A percentile compares a stretch with the other conserved stretches of the same genome.
phyloP scores from a whole-genome alignment of 306 rosid species.

The Neltuma alba region DNA sequence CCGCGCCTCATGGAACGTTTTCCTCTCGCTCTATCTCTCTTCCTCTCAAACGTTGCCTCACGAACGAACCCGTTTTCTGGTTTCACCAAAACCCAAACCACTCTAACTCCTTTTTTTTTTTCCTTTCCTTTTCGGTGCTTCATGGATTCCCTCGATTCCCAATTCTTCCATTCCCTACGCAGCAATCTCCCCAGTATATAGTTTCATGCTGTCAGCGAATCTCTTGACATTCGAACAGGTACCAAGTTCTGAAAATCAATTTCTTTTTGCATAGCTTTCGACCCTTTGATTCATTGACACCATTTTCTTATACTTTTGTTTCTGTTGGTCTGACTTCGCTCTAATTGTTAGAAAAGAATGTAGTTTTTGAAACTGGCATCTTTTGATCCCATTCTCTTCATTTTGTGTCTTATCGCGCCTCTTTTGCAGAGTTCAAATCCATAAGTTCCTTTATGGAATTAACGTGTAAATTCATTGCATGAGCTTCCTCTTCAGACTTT shows the following conservation, averaged over 20 bases:
- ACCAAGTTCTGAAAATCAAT: constrained; percentile 23
- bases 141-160: constrained; percentile 33
- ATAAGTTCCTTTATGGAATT: constrained; percentile 35
- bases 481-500: constrained; percentile 19
- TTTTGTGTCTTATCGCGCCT: neutral
- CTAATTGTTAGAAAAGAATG: neutral
- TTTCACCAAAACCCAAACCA: constrained; percentile 45
- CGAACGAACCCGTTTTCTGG: constrained; percentile 39
- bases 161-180: constrained; percentile 32
- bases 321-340: constrained; percentile 15
- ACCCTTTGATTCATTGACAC: neutral
- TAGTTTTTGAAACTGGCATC: neutral
- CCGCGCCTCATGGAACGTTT: constrained; percentile 61
- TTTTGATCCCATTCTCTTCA: neutral
- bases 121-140: constrained; percentile 32
- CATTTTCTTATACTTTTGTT: neutral
- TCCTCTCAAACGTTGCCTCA: constrained; percentile 44
- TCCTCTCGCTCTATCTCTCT: constrained; percentile 44
- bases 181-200: constrained; percentile 29
- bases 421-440: constrained; percentile 33
- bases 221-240: constrained; percentile 44
- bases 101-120: constrained; percentile 29
- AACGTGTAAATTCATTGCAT: constrained; percentile 26
- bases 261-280: neutral
- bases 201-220: constrained; percentile 1